Evolutionary conservation across 2,329 filamentous ascomycete species (phyloP).

Genomic region (Diaporthe amygdali): DNA sequence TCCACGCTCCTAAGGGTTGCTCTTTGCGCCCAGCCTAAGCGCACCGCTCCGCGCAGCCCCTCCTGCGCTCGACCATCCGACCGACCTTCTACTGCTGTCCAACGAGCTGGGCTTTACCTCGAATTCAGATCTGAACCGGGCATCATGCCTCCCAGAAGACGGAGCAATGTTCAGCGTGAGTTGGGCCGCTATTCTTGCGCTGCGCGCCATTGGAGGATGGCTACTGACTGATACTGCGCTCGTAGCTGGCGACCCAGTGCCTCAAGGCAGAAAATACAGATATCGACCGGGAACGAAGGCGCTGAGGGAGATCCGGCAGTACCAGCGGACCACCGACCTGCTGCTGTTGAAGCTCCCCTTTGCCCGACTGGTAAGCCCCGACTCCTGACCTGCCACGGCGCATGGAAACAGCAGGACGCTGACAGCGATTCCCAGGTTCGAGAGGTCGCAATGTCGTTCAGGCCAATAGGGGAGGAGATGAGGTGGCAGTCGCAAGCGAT

Average conservation of each 20-base stretch:
- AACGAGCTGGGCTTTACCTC: not conserved
- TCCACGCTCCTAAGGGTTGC: not conserved
- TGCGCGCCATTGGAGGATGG: not conserved
- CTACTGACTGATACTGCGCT: constrained; percentile 30
- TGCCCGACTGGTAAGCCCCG: constrained; percentile 66
- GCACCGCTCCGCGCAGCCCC: constrained; percentile 17
- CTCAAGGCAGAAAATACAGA: constrained; percentile 64
- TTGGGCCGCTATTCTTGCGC: not conserved
- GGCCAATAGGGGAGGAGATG: constrained; percentile 70
- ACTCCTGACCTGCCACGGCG: not conserved
- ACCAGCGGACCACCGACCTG: constrained; percentile 89
- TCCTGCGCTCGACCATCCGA: not conserved
- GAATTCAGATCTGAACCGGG: not conserved
- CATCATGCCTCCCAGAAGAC: constrained; percentile 28
- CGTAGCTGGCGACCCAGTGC: constrained; percentile 75
- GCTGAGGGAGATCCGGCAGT: constrained; percentile 87
- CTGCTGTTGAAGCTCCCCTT: constrained; percentile 83
- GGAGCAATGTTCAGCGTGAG: constrained; percentile 48
- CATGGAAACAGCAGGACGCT: not conserved
- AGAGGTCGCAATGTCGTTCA: constrained; percentile 73
- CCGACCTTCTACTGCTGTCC: not conserved
- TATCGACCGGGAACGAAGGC: constrained; percentile 84
- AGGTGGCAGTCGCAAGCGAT: constrained; percentile 98
- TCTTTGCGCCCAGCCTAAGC: constrained; percentile 21
- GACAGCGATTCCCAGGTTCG: constrained; percentile 54